Percentiles rank a stretch among this genome's conserved stretches.
These are phyloP conservation scores for Neurospora crassa DNA, from an alignment of 2,329 filamentous ascomycete genomes.

Conservation along the genomic window DNA sequence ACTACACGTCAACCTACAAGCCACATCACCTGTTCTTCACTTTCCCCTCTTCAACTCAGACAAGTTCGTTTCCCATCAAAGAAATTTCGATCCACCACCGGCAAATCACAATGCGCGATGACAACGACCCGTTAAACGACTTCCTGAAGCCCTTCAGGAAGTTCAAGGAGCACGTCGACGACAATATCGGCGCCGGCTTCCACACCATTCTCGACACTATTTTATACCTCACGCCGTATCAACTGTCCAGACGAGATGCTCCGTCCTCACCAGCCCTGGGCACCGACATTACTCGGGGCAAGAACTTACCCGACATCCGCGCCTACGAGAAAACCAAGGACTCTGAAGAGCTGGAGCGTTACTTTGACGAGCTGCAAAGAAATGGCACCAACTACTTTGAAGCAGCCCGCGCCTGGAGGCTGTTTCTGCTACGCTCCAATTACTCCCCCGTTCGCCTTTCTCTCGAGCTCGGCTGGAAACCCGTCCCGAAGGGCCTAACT, in stretches of 20 bases:
- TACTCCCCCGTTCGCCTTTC: conserved; percentile 37
- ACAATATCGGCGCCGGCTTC: conserved; percentile 7
- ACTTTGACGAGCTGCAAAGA: neutral
- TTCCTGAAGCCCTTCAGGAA: conserved; percentile 3
- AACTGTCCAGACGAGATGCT: neutral
- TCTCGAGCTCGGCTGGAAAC: conserved; percentile 31
- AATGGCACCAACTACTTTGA: neutral
- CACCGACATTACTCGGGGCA: neutral
- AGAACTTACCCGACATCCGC: neutral
- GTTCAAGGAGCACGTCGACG: conserved; percentile 10
- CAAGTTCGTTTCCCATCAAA: neutral
- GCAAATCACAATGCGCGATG: neutral
- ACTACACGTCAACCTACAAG: neutral
- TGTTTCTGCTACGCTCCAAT: conserved; percentile 28
- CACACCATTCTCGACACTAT: conserved; percentile 1
- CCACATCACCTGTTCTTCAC: neutral
- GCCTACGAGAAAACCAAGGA: neutral
- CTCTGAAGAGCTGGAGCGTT: neutral
- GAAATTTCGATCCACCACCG: neutral
- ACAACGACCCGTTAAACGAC: neutral
- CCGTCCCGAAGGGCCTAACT: conserved; percentile 35
- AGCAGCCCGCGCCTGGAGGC: conserved; percentile 2
- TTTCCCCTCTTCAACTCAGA: neutral
- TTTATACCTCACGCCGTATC: neutral
- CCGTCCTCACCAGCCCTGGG: neutral